Percentiles rank a stretch among this genome's conserved stretches.
Evolutionary conservation across 2,329 filamentous ascomycete species (phyloP).

Genomic region (Xylariaceae sp.): DNA sequence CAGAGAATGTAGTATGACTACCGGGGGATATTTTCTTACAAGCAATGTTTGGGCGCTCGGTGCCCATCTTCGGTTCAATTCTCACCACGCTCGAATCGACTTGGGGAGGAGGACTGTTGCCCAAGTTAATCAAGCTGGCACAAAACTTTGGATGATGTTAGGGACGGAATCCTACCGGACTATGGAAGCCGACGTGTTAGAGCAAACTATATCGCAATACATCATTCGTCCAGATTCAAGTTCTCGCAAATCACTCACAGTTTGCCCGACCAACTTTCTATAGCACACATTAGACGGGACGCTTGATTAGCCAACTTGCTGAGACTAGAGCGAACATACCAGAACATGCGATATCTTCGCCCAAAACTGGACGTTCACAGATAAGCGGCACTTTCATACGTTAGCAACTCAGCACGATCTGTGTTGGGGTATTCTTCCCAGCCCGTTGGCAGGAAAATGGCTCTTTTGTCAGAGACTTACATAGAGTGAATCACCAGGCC

Average conservation of each 20-base stretch:
- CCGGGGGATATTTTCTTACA: slow-evolving; percentile 37
- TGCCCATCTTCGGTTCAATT: slow-evolving; percentile 79
- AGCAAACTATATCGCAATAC: too few species aligned
- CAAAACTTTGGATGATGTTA: too few species aligned
- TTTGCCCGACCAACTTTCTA: slow-evolving; percentile 89
- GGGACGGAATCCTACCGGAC: too few species aligned
- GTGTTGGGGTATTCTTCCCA: not conserved
- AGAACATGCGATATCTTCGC: slow-evolving; percentile 35
- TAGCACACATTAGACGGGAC: not conserved
- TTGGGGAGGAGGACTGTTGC: slow-evolving; percentile 74
- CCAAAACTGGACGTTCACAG: slow-evolving; percentile 93
- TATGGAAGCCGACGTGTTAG: too few species aligned
- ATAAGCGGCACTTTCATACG: slow-evolving; percentile 59
- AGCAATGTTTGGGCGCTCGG: slow-evolving; percentile 74
- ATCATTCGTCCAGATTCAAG: not conserved
- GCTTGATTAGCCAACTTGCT: not conserved
- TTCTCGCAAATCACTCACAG: slow-evolving; percentile 38
- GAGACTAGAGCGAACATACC: slow-evolving; percentile 4
- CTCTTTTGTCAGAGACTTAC: slow-evolving; percentile 2
- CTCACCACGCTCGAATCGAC: slow-evolving; percentile 81
- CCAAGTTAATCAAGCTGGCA: not conserved
- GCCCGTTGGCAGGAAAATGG: not conserved
- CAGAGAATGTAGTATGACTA: not conserved
- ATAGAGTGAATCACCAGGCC: slow-evolving; percentile 84
- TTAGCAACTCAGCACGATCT: slow-evolving; percentile 3